phyloP scores from a whole-genome alignment of 2,329 filamentous ascomycete species.

The Aspergillus candidus region DNA sequence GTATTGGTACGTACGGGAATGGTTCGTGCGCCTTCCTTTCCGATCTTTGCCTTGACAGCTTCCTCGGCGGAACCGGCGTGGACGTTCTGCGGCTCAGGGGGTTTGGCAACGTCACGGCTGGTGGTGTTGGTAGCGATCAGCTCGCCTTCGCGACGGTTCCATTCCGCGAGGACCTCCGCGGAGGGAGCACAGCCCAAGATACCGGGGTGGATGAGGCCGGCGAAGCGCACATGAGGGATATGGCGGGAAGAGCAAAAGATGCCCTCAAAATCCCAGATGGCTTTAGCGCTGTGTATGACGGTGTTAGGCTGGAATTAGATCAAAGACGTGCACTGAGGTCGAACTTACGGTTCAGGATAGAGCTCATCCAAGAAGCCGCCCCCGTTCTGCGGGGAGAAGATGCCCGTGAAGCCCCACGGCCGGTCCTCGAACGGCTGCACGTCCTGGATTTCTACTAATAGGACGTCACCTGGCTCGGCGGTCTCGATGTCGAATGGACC shows the following conservation, averaged over 20 bases:
- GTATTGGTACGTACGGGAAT: slow-evolving; percentile 53
- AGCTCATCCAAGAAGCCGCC: slow-evolving; percentile 84
- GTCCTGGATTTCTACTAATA: slow-evolving; percentile 86
- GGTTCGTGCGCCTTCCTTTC: slow-evolving; percentile 72
- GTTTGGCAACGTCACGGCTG: slow-evolving; percentile 67
- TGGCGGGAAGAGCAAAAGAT: slow-evolving; percentile 80
- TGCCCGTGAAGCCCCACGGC: slow-evolving; percentile 84
- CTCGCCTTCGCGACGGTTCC: slow-evolving; percentile 78
- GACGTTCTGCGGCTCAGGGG: slow-evolving; percentile 63
- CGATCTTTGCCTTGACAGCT: slow-evolving; percentile 60
- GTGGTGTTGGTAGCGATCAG: slow-evolving; percentile 64
- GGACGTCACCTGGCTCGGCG: slow-evolving; percentile 76
- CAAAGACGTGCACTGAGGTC: neutral
- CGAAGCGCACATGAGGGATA: slow-evolving; percentile 79
- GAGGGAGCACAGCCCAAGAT: slow-evolving; percentile 88
- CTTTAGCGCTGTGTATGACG: slow-evolving; percentile 49
- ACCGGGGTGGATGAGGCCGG: slow-evolving; percentile 84
- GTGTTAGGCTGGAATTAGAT: neutral
- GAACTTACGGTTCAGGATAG: slow-evolving; percentile 68
- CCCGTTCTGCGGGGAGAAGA: slow-evolving; percentile 75
- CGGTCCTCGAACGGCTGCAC: slow-evolving; percentile 80
- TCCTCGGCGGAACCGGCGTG: slow-evolving; percentile 63
- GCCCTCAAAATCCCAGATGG: slow-evolving; percentile 72
- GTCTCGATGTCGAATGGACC: slow-evolving; percentile 83
- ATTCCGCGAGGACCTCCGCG: slow-evolving; percentile 66